Evolutionary conservation across 2,329 filamentous ascomycete genomes (phyloP).

Genomic region (Leptographium lundbergii): DNA sequence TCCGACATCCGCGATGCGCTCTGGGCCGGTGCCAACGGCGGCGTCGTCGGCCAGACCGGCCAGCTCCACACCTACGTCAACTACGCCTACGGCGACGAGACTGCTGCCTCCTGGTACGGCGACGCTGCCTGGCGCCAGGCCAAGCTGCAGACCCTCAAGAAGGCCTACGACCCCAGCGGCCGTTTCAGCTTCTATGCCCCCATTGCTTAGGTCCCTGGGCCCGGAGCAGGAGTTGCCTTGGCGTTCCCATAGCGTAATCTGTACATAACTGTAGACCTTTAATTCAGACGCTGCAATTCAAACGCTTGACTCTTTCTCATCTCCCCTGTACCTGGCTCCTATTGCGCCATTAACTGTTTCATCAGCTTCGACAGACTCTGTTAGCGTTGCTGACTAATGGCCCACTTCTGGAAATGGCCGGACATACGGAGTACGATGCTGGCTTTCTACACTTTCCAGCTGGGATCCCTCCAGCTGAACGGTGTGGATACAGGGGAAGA

Average conservation of each 20-base stretch:
- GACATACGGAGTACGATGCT: too few relatives aligned
- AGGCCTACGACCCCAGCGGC: slow-evolving; percentile 32
- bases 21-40: slow-evolving; percentile 17
- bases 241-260: neutral
- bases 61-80: slow-evolving; percentile 33
- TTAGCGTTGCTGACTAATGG: too few relatives aligned
- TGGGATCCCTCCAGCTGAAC: too few relatives aligned
- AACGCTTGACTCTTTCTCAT: neutral
- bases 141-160: slow-evolving; percentile 31
- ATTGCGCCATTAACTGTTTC: neutral
- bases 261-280: too few relatives aligned
- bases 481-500: neutral
- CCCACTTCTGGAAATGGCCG: too few relatives aligned
- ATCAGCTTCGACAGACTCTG: too few relatives aligned
- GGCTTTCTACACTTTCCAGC: neutral
- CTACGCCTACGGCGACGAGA: slow-evolving; percentile 37
- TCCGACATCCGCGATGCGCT: slow-evolving; percentile 25
- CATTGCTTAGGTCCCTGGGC: slow-evolving; percentile 13
- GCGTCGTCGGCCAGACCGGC: slow-evolving; percentile 7
- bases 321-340: neutral
- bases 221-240: too few relatives aligned
- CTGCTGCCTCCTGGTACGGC: slow-evolving; percentile 30
- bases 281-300: too few relatives aligned
- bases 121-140: slow-evolving; percentile 34
- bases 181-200: slow-evolving; percentile 33